Evolutionary conservation across 768 basidiomycete species (phyloP), one percentile per base, ranked within the genome.

Genomic region (Tricholoma terreum): DNA sequence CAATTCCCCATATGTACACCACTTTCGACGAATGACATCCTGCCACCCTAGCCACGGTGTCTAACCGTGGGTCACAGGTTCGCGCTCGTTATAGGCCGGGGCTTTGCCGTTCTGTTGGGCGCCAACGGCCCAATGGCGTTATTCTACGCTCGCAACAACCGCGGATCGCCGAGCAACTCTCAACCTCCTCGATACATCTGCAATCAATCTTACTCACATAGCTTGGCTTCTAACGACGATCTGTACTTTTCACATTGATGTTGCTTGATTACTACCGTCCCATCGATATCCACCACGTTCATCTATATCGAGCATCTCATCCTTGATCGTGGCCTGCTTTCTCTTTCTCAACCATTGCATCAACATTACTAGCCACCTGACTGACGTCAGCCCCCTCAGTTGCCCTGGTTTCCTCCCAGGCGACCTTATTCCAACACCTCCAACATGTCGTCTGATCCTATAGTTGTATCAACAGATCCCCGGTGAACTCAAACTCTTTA

Each of bases 1-100:
- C 19, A 12, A 31, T 58, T 58, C 58, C 54, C 58, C 58, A 55
- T 50, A 38, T 45, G 52, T 48, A 21, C n/a, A 38, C 27, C 22
- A 24, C 33, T 36, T 33, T 35, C 46, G 36, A 40, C 57, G 53
- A 58, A 58, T 58, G 38, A 51, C 27, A 55, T 17, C 4, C 45
- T 19, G 38, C 58, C 58, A 50, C 40, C 27, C 22, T 58, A 54
- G 30, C 46, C 48, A 49, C 49, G 38, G 38, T 54, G 48, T 27
- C 19, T 15, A 22, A 14, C 27, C 36, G 42, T 30, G 36, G 35
- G 14, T 27, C 53, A 11, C 42, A 43, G 42, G 42, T 48, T 30
- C 27, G 46, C 46, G n/a, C 30, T 58, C 45, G 45, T 40, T 21
- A 53, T 24, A 40, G 12, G 45, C 27, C 30, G 8, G 17, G 11